Evolutionary conservation across 306 rosid species (phyloP).

Genomic region (Rosa persica): DNA sequence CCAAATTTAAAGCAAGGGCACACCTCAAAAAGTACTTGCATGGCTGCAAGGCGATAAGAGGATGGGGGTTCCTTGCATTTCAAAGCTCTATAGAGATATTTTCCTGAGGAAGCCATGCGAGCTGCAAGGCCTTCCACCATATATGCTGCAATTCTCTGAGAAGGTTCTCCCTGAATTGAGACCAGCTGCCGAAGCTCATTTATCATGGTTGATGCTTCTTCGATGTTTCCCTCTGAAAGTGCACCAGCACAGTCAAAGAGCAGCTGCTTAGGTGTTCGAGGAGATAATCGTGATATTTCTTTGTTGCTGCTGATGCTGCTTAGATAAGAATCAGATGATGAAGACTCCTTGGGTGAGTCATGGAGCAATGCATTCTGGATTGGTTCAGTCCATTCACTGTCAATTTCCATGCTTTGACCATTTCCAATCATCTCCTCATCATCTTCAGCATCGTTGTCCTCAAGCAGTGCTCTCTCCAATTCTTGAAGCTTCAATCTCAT

Average conservation of each 20-base stretch:
- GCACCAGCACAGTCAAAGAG: constrained; percentile 75
- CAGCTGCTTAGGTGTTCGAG: constrained; percentile 59
- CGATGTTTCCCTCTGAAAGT: constrained; percentile 65
- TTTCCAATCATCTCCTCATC: constrained; percentile 45
- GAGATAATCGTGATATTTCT: constrained; percentile 43
- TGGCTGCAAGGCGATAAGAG: constrained; percentile 87
- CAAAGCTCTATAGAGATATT: constrained; percentile 68
- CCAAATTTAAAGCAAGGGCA: constrained; percentile 98
- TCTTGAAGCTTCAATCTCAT: constrained; percentile 82
- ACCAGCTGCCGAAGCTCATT: constrained; percentile 71
- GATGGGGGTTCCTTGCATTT: constrained; percentile 97
- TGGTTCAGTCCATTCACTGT: constrained; percentile 67
- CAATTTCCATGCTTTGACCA: constrained; percentile 78
- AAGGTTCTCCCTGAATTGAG: constrained; percentile 90
- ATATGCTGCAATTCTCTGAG: constrained; percentile 97
- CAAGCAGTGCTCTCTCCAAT: constrained; percentile 82
- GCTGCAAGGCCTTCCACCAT: constrained; percentile 99
- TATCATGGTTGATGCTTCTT: constrained; percentile 63
- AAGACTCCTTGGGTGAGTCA: constrained; percentile 77
- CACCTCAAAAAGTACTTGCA: constrained; percentile 93
- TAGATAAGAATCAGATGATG: constrained; percentile 58
- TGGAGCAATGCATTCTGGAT: constrained; percentile 44
- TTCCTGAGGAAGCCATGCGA: constrained; percentile 74
- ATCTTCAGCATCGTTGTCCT: constrained; percentile 56
- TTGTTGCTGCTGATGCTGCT: constrained; percentile 62